Evolutionary conservation across 768 basidiomycete genomes (phyloP).

Genomic region (Pulveroboletus frians): DNA sequence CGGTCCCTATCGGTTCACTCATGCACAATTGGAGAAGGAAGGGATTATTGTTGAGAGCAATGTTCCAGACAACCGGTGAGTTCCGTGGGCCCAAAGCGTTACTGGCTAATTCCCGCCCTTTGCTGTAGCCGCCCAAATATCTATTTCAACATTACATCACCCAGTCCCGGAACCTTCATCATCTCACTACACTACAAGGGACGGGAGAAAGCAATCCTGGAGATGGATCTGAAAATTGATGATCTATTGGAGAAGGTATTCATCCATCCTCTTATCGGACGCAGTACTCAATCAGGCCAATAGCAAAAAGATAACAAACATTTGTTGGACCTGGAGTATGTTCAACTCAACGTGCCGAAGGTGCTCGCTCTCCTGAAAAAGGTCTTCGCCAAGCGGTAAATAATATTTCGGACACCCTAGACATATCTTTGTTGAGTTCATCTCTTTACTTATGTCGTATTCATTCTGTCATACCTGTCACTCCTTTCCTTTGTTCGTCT

Average conservation of each 20-base stretch:
- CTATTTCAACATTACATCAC: slow-evolving; percentile 98
- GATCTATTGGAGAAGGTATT: slow-evolving; percentile 93
- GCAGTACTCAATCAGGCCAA: slow-evolving; percentile 14
- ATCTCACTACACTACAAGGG: slow-evolving; percentile 99
- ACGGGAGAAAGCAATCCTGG: slow-evolving; percentile 95
- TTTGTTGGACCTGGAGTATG: slow-evolving; percentile 93
- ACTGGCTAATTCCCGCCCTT: neutral
- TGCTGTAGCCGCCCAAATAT: slow-evolving; percentile 83
- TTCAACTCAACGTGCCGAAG: slow-evolving; percentile 94
- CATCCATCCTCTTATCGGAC: neutral
- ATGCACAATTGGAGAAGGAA: slow-evolving; percentile 97
- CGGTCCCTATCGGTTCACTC: slow-evolving; percentile 96
- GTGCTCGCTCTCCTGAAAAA: slow-evolving; percentile 89
- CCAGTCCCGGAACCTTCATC: slow-evolving; percentile 96
- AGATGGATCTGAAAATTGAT: slow-evolving; percentile 99
- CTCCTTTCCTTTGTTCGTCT: slow-evolving; percentile 16
- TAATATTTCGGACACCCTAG: slow-evolving; percentile 5
- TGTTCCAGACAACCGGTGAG: slow-evolving; percentile 94
- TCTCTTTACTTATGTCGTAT: slow-evolving; percentile 33
- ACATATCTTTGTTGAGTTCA: slow-evolving; percentile 15
- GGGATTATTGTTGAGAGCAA: slow-evolving; percentile 99
- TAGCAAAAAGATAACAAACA: slow-evolving; percentile 99
- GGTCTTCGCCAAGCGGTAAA: slow-evolving; percentile 84
- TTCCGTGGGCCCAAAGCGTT: neutral
- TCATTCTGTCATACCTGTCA: slow-evolving; percentile 30